Conservation (phyloP, 257 asterid genomes). For the Anisodus tanguticus region DNA sequence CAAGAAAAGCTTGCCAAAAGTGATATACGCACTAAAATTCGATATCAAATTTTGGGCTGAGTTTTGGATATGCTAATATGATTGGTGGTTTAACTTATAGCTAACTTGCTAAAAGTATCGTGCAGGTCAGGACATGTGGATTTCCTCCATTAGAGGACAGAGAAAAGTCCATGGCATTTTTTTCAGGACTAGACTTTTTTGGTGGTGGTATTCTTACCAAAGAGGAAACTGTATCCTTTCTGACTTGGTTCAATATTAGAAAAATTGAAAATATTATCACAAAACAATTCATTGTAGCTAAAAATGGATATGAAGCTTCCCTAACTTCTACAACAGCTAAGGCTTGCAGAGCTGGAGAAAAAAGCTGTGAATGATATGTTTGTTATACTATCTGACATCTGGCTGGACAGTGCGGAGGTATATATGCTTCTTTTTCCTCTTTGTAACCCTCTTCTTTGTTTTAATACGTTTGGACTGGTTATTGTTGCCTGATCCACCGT, state of each 20-base stretch:
- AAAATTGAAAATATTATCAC: neutral
- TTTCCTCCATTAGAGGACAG: conserved; percentile 95
- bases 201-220: conserved; percentile 84
- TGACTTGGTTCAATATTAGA: neutral
- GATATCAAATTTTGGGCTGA: neutral
- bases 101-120: conserved; percentile 32
- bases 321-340: conserved; percentile 59
- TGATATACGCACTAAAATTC: neutral
- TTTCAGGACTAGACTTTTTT: conserved; percentile 76
- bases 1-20: neutral
- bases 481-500: conserved; percentile 39
- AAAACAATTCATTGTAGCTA: neutral
- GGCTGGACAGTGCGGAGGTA: conserved; percentile 89
- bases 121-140: conserved; percentile 88
- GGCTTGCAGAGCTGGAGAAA: conserved; percentile 79
- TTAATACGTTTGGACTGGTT: conserved; percentile 41
- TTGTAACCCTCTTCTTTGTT: conserved; percentile 29
- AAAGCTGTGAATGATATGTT: conserved; percentile 95
- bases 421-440: conserved; percentile 28
- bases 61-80: neutral
- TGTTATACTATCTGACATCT: conserved; percentile 85
- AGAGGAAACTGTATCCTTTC: conserved; percentile 96
- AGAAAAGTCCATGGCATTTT: conserved; percentile 62
- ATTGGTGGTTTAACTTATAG: neutral
- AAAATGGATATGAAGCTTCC: conserved; percentile 37